Evolutionary conservation across 257 asterid species (phyloP), one percentile per base, ranked within the genome.

Genomic region (Verbascum thapsus): DNA sequence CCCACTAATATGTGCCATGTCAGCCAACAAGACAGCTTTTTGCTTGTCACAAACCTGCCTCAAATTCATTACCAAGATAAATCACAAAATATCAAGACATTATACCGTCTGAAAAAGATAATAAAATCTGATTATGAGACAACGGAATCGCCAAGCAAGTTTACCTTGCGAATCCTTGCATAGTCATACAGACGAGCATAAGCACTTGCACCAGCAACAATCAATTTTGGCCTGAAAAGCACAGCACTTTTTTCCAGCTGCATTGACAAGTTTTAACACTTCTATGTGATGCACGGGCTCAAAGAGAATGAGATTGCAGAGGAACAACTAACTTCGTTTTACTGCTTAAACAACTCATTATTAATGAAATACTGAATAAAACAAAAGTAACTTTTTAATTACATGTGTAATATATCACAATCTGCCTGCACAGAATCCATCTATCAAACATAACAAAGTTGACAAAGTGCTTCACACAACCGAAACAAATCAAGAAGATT

Each of bases 1-100:
- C 57, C 99, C 98, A 82, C 98, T 91, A 48, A 91, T 91, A 68
- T 91, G 98, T 71, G 96, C 98, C 98, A 92, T 92, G 80, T 91
- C 98, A 51, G 96, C 98, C 87, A 91, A 78, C 82, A 91, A 16
- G 37, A 88, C 48, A 11, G 92, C 88, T 70, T 91, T 91, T 68
- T 86, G 98, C 78, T 86, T 91, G 85, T 91, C 91, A 73, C 98
- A 88, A 5, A 87, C 97, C 99, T 92, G 83, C 22, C n/a, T n/a
- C 70, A 74, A 61, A 72, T 56, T 37, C 67, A 69, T 49, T 37
- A 61, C 10, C 59, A 61, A 50, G 10, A 37, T 30, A 15, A 40
- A 54, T 22, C 17, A 17, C 11, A 38, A 12, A 65, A 64, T 18
- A 30, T 19, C 58, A 51, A 40, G 19, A 47, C 38, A 53, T 59